Conservation (phyloP, 495 filamentous ascomycete species). For the Staphylotrichum tortipilum region DNA sequence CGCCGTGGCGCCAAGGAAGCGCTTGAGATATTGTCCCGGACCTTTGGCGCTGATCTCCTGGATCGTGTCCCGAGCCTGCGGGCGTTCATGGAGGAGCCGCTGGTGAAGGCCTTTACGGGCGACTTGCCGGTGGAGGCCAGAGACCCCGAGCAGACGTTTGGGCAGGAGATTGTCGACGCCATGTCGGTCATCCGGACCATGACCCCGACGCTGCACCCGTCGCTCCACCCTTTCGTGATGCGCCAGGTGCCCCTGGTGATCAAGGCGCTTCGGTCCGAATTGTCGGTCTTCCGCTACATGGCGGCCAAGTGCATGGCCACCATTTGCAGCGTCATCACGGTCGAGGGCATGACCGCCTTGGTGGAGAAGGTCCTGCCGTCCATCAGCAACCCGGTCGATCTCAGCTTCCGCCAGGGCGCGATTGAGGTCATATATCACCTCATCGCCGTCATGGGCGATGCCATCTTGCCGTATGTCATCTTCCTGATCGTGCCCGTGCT, state of each 20-base stretch:
- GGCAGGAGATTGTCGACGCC: constrained; percentile 88
- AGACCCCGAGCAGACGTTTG: constrained; percentile 59
- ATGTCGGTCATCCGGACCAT: constrained; percentile 88
- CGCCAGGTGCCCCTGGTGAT: constrained; percentile 77
- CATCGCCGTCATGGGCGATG: constrained; percentile 96
- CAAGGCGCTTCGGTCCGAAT: constrained; percentile 72
- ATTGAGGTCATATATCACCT: constrained; percentile 92
- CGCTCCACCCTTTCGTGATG: constrained; percentile 68
- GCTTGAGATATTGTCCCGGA: constrained; percentile 72
- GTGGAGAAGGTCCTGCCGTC: constrained; percentile 88
- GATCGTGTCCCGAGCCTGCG: constrained; percentile 72
- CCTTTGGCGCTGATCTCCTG: constrained; percentile 69
- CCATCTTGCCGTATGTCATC: constrained; percentile 93
- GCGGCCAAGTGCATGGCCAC: constrained; percentile 97
- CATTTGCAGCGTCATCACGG: constrained; percentile 88
- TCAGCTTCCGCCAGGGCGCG: constrained; percentile 80
- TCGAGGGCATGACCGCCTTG: constrained; percentile 90
- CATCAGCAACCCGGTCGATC: constrained; percentile 78
- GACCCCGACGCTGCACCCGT: constrained; percentile 68
- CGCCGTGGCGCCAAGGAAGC: constrained; percentile 90
- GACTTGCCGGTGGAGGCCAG: constrained; percentile 62
- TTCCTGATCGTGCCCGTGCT: constrained; percentile 98
- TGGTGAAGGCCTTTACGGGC: constrained; percentile 63
- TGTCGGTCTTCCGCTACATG: constrained; percentile 90
- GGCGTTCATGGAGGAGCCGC: constrained; percentile 67